Evolutionary conservation across 2,329 filamentous ascomycete genomes (phyloP), one percentile per base, ranked within the genome.

Genomic region (Fonsecaea erecta): DNA sequence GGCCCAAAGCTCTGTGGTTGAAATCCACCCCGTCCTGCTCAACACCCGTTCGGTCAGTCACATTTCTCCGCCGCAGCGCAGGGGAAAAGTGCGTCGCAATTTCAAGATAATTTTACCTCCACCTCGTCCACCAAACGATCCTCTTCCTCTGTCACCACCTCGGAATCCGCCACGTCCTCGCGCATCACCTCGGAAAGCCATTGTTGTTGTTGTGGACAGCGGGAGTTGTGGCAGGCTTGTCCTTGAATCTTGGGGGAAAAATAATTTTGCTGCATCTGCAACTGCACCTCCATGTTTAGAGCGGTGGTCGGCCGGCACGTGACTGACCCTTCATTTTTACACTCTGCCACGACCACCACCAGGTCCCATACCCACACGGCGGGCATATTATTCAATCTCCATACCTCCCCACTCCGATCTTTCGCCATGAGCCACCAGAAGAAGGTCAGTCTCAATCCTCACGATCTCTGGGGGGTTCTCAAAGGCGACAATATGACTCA

Each of bases 101-200:
- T 48, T 48, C 43, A 30, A 73, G 73, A 43, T 46, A 34, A 64
- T 48, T 63, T 75, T 73, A 80, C 79, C 78, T 76, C 79, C 78
- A 73, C 78, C 77, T 71, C 71, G 70, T 69, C 73, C 74, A 68
- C 73, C 74, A 70, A 77, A 78, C 65, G 71, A 74, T 77, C 79
- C 76, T 78, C 82, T 81, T 72, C 83, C 82, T 77, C 83, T 82
- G 73, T 83, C 83, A 75, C 83, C 82, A 66, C 80, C 79, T 72
- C 78, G 77, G 68, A 79, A 81, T 69, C 83, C 82, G 71, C 78
- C 77, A 71, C 77, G 76, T 68, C 82, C 81, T 73, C 85, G 81
- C 66, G 80, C 78, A 68, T 84, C 83, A 74, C 84, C 84, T 77
- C 87, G 84, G 78, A 88, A 90, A 76, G 88, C 86, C 88, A 89